Evolutionary conservation across 768 basidiomycete genomes (phyloP).

Genomic region (Nidula microcarpa): DNA sequence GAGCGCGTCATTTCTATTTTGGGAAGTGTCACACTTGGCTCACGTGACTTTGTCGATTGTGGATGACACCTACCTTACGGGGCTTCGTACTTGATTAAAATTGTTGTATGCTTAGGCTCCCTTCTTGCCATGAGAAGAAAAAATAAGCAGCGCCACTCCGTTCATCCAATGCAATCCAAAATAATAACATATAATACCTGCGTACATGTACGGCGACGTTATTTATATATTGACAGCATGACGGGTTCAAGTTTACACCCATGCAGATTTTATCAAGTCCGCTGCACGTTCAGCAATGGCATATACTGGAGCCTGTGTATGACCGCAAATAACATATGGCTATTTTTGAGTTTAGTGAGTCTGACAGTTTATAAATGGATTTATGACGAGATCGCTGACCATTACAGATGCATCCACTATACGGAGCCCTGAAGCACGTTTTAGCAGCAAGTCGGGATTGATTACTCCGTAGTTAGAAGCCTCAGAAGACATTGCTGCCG

Average conservation of each 20-base stretch:
- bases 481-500: neutral
- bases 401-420: neutral
- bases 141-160: too few species aligned
- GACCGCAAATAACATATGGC: conserved; percentile 19
- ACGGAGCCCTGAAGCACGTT: neutral
- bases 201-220: too few species aligned
- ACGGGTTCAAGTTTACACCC: neutral
- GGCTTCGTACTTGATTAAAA: too few species aligned
- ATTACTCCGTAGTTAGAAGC: neutral
- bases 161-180: too few species aligned
- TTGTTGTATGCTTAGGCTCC: too few species aligned
- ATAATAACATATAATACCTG: too few species aligned
- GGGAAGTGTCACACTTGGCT: too few species aligned
- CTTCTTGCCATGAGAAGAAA: too few species aligned
- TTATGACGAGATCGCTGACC: neutral
- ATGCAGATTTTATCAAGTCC: conserved; percentile 20
- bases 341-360: neutral
- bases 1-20: too few species aligned
- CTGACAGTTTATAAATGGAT: neutral
- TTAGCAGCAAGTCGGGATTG: neutral
- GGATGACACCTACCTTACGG: too few species aligned
- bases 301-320: conserved; percentile 25
- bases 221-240: neutral
- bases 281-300: conserved; percentile 25
- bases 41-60: too few species aligned